Percentiles rank a stretch among this genome's conserved stretches.
phyloP scores from a whole-genome alignment of 345 rosid species.

The Eucalyptus fibrosa region DNA sequence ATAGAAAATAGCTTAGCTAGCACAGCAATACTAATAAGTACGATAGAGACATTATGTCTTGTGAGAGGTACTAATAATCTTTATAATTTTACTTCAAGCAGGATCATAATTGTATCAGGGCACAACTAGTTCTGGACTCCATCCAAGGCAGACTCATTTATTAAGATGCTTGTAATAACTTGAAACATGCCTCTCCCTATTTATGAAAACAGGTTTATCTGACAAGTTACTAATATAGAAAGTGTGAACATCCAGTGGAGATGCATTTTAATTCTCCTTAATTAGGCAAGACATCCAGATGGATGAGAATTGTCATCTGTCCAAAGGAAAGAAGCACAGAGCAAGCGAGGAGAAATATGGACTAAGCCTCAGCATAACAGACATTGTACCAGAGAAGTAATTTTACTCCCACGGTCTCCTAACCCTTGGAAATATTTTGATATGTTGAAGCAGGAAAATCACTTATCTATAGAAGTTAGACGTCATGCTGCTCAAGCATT shows the following conservation, averaged over 20 bases:
- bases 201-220: background rate
- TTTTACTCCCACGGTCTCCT: background rate
- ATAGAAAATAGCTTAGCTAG: background rate
- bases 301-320: background rate
- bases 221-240: background rate
- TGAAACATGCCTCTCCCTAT: background rate
- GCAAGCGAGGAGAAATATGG: background rate
- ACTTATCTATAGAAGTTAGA: background rate
- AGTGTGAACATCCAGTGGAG: background rate
- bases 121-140: background rate
- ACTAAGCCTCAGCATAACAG: background rate
- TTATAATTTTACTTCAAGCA: background rate
- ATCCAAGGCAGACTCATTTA: background rate
- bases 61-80: background rate
- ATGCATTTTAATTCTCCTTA: background rate
- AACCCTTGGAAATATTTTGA: background rate
- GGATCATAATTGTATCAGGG: background rate
- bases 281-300: background rate
- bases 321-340: background rate
- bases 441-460: background rate
- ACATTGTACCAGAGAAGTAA: background rate
- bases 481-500: background rate
- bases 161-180: background rate
- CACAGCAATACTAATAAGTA: background rate
- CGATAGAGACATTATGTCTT: background rate